Base-by-base conservation (phyloP, 192 early-diverging fungal species). In the Linderina pennispora region DNA sequence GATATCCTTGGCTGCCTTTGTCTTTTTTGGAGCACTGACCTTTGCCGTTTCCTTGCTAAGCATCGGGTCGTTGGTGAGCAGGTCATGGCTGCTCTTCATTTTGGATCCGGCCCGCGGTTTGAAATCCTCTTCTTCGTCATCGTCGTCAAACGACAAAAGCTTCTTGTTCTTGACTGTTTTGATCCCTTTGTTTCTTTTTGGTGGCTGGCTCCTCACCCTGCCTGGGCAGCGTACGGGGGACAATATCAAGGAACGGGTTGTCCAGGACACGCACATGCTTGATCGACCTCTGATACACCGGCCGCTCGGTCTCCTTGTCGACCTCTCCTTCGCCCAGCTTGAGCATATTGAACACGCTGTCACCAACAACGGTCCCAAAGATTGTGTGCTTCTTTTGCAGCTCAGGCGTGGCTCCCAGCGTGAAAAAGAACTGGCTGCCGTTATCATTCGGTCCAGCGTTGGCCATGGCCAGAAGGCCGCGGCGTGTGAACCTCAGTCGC, bases 351-450 rank as follows among this genome's bases (percentile, higher is more conserved):
- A 86, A 98, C 23, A 98, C 56, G 7, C 92, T 93, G 53, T 93
- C 83, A 22, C 91, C 94, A 26, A 84, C 91, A 19, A 95, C 72
- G 40, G 87, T 86, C 17, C 90, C 94, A 81, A 98, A 98, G 23
- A 98, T 77, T 0, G 94, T 96, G 60, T 93, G 84, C 53, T 90
- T 90, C 23, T 84, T 81, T 25, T 91, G 86, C 13, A 98, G 65
- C 53, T 93, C 91, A 22, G 83, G 79, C 2, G 92, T 77, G 3
- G 80, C 53, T 48, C 87, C 87, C 21, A 98, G 77, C 0, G 94
- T 96, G 48, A 98, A 88, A 57, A 98, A 98, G 50, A 98, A 98
- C 73, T 98, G 94, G 50, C 85, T 89, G 20, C 71, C 73, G 66
- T 95, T 95, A 38, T 85, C 80, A 48, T 94, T 79, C 10, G 53